Conservation (phyloP, 257 asterid species). For the Penstemon davidsonii region DNA sequence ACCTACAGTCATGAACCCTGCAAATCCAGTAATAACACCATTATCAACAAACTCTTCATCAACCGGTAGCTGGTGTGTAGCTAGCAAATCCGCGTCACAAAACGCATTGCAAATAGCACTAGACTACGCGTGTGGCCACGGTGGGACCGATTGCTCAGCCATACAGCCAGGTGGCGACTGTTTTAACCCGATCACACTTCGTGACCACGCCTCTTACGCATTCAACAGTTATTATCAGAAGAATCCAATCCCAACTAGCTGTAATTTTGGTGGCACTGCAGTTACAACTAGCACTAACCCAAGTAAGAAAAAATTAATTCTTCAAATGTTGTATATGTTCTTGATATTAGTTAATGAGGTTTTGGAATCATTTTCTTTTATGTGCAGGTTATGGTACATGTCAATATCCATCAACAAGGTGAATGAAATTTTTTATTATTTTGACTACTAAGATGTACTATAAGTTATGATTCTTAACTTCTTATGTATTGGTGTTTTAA, state of each 20-base stretch:
- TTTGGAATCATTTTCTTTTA: background rate
- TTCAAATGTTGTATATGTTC: background rate
- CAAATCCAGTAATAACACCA: constrained; percentile 48
- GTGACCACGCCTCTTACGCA: constrained; percentile 73
- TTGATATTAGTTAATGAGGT: background rate
- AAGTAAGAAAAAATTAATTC: constrained; percentile 39
- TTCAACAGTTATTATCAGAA: constrained; percentile 76
- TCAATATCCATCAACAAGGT: constrained; percentile 72
- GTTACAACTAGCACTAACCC: constrained; percentile 79
- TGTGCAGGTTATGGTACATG: constrained; percentile 72
- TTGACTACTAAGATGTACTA: background rate
- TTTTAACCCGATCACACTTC: constrained; percentile 45
- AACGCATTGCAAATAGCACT: constrained; percentile 59
- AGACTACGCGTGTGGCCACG: constrained; percentile 78
- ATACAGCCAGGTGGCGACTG: constrained; percentile 73
- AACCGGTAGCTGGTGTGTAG: constrained; percentile 77
- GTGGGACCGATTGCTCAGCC: constrained; percentile 62
- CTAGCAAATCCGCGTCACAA: constrained; percentile 52
- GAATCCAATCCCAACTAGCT: constrained; percentile 75
- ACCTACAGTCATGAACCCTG: constrained; percentile 39
- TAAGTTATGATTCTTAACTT: background rate
- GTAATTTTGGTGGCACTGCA: constrained; percentile 79
- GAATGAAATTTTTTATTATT: background rate
- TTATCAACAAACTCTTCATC: constrained; percentile 45
- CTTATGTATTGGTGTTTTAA: background rate